phyloP scores from a whole-genome alignment of 495 filamentous ascomycete genomes.

The Penicillium macrosclerotiorum region DNA sequence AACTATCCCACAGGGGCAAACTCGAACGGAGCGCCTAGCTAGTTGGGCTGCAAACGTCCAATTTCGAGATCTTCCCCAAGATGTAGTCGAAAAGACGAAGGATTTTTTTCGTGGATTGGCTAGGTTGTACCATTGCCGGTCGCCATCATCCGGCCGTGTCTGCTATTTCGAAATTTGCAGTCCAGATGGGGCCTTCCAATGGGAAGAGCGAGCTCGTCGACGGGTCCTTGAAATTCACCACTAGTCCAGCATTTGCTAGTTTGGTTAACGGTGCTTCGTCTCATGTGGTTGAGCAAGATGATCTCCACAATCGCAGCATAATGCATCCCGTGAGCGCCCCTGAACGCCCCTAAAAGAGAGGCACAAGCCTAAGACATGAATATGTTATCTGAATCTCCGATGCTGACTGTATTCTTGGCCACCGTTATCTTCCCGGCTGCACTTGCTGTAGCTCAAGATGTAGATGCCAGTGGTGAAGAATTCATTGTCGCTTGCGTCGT shows the following conservation, averaged over 20 bases:
- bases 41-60: conserved; percentile 24
- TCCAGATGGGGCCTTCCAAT: conserved; percentile 29
- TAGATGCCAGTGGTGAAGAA: conserved; percentile 27
- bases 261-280: conserved; percentile 35
- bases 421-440: conserved; percentile 36
- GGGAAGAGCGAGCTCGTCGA: conserved; percentile 34
- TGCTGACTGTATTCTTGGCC: conserved; percentile 16
- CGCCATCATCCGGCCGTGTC: conserved; percentile 31
- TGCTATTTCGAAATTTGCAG: conserved; percentile 26
- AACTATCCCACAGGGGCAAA: conserved; percentile 1
- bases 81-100: conserved; percentile 34
- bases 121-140: conserved; percentile 37
- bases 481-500: conserved; percentile 37
- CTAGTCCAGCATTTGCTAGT: conserved; percentile 33
- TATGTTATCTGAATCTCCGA: too few species aligned
- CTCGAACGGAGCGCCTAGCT: conserved; percentile 25
- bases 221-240: conserved; percentile 19
- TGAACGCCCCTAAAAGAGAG: neutral
- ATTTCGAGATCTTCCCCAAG: conserved; percentile 27
- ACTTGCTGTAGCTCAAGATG: conserved; percentile 34
- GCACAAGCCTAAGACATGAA: too few species aligned
- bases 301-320: conserved; percentile 39
- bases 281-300: conserved; percentile 40
- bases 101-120: conserved; percentile 34
- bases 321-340: conserved; percentile 32